Evolutionary conservation across 2,329 filamentous ascomycete species (phyloP).

Genomic region (Fusarium floridanum): DNA sequence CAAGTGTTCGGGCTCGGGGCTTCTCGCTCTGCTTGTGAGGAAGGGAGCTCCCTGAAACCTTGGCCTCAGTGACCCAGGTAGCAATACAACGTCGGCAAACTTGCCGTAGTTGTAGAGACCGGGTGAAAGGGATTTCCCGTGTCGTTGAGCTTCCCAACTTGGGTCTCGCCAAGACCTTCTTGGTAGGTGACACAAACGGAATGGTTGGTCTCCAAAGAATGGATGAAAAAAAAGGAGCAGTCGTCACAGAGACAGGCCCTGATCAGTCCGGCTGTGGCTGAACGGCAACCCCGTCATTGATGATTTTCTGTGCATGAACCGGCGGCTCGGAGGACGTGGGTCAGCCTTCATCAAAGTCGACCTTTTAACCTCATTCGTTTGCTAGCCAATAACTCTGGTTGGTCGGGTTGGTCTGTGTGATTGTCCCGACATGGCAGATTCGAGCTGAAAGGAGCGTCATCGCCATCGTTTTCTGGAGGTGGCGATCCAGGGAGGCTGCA

Average conservation of each 20-base stretch:
- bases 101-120: not conserved
- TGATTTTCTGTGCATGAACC: conserved; percentile 14
- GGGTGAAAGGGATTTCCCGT: conserved; percentile 2
- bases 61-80: no score
- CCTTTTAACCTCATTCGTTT: not conserved
- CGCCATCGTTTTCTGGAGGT: conserved; percentile 10
- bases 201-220: not conserved
- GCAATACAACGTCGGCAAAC: not conserved
- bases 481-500: conserved; percentile 36
- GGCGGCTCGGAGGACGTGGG: conserved; percentile 6
- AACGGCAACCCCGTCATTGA: conserved; percentile 5
- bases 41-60: not conserved
- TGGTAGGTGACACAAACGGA: conserved; percentile 1
- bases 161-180: not conserved
- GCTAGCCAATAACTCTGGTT: not conserved
- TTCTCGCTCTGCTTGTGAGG: not conserved
- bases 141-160: conserved; percentile 2
- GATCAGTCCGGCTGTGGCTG: conserved; percentile 3
- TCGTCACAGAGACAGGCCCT: not conserved
- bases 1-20: not conserved
- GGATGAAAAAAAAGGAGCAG: conserved; percentile 1
- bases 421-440: not conserved
- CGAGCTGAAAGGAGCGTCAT: conserved; percentile 13
- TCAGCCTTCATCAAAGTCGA: not conserved
- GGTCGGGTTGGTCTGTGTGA: not conserved